Conservation (phyloP, 1,284 basidiomycete genomes). For the Clitocybe nebularis region DNA sequence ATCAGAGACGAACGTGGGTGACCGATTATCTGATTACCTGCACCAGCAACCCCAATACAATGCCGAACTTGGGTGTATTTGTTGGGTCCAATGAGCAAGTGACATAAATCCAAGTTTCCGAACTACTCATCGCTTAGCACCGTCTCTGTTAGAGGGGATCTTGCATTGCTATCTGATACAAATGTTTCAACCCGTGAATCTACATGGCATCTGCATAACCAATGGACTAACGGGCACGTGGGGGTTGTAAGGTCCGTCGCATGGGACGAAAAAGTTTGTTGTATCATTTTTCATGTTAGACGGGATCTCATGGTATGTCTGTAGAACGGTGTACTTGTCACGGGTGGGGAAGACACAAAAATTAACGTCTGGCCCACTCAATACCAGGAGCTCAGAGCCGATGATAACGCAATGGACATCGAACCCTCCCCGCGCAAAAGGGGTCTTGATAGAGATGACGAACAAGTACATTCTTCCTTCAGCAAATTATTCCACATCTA, state of each 20-base stretch:
- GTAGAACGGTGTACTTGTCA: conserved; percentile 46
- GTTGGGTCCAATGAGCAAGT: conserved; percentile 62
- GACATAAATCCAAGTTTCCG: not conserved
- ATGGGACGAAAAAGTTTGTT: conserved; percentile 50
- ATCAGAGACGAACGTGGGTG: conserved; percentile 46
- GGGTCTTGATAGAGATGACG: conserved; percentile 24
- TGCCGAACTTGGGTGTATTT: conserved; percentile 39
- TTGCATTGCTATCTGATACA: conserved; percentile 47
- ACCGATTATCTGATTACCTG: conserved; percentile 60
- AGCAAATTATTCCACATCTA: no score
- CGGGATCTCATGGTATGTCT: conserved; percentile 2
- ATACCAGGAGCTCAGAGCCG: conserved; percentile 16
- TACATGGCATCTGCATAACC: conserved; percentile 47
- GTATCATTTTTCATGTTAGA: conserved; percentile 5
- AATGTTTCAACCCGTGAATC: conserved; percentile 31
- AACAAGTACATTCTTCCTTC: conserved; percentile 22
- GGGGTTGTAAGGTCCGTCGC: conserved; percentile 55
- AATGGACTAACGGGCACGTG: conserved; percentile 48
- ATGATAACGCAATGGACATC: conserved; percentile 29
- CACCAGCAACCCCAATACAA: conserved; percentile 23
- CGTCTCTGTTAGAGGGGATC: conserved; percentile 46
- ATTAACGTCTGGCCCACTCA: conserved; percentile 46
- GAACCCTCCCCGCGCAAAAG: conserved; percentile 28
- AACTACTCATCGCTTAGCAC: not conserved
- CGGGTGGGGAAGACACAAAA: conserved; percentile 61